Percentiles rank a stretch among this genome's conserved stretches.
phyloP scores from a whole-genome alignment of 495 filamentous ascomycete genomes.

The Aspergillus kassunensis region DNA sequence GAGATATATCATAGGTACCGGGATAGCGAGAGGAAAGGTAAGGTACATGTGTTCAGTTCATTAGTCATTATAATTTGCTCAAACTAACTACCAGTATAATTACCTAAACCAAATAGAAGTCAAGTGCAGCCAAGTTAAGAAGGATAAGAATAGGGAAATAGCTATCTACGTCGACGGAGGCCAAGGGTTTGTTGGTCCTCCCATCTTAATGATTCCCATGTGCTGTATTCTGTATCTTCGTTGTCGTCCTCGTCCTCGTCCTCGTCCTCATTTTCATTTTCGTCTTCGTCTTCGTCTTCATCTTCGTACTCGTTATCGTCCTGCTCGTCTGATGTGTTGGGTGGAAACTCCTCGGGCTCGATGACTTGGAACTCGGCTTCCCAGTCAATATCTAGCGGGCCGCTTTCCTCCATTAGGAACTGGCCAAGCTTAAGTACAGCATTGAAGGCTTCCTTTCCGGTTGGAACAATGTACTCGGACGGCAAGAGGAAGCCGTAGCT shows the following conservation, averaged over 20 bases:
- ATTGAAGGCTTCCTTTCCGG: constrained; percentile 79
- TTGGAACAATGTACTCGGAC: constrained; percentile 80
- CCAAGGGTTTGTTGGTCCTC: constrained; percentile 6
- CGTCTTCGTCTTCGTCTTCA: constrained; percentile 1
- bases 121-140: no score
- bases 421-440: constrained; percentile 77
- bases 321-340: neutral
- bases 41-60: no score
- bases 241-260: neutral
- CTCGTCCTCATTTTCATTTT: neutral
- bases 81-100: no score
- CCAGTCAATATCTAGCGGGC: constrained; percentile 12
- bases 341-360: neutral
- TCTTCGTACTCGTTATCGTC: neutral
- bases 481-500: constrained; percentile 93
- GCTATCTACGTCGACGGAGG: constrained; percentile 9
- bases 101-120: no score
- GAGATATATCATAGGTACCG: no score
- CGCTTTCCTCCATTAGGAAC: constrained; percentile 54
- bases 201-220: constrained; percentile 2
- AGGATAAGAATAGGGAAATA: neutral
- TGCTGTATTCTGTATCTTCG: neutral
- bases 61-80: no score
- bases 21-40: no score
- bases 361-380: constrained; percentile 18